These are phyloP conservation scores for Prunella vulgaris DNA, from an alignment of 257 asterid species.

Conservation along the genomic window DNA sequence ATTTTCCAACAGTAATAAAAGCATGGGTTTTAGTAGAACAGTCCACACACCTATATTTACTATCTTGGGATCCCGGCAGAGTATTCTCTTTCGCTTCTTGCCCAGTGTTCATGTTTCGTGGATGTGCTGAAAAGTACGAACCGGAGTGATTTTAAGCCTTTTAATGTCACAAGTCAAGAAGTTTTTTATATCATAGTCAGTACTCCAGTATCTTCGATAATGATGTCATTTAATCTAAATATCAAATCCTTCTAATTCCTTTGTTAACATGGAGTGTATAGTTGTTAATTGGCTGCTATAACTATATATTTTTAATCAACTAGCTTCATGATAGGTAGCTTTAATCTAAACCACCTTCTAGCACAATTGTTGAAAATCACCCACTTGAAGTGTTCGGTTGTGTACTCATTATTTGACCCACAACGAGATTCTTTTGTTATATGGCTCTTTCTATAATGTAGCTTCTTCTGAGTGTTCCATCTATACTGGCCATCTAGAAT, in stretches of 20 bases:
- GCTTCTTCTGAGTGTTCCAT: not conserved
- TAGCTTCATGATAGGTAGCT: not conserved
- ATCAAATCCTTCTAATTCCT: too few relatives aligned
- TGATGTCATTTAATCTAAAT: too few relatives aligned
- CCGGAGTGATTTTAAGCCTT: not conserved
- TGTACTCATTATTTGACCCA: not conserved
- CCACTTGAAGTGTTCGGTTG: not conserved
- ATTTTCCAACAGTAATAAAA: not conserved
- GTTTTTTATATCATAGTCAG: too few relatives aligned
- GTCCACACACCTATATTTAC: not conserved
- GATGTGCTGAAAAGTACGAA: not conserved
- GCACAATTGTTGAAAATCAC: not conserved
- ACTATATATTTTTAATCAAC: too few relatives aligned
- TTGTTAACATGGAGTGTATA: too few relatives aligned
- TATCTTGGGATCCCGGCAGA: not conserved
- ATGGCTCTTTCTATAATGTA: not conserved
- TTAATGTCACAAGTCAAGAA: not conserved
- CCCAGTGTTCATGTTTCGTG: not conserved
- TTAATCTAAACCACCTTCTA: not conserved
- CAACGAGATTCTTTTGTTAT: not conserved
- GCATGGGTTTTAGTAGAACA: not conserved
- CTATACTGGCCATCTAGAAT: not conserved
- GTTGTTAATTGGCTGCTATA: too few relatives aligned
- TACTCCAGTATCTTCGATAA: too few relatives aligned
- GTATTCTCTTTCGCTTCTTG: not conserved